Conservation (phyloP, 495 filamentous ascomycete species). For the Collariella sp. region DNA sequence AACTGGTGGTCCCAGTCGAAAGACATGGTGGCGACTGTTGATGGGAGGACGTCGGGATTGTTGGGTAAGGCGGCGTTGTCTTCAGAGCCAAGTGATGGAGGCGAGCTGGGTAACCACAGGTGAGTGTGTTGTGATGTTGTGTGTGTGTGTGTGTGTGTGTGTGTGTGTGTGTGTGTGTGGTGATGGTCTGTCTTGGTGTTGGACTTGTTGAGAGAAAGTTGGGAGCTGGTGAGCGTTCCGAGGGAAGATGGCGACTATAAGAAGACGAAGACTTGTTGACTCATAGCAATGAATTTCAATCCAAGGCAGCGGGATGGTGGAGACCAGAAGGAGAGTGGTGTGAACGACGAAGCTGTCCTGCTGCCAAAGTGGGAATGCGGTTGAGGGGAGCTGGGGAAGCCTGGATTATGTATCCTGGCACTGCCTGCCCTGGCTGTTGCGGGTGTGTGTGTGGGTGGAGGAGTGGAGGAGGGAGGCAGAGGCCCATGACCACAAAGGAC, state of each 20-base stretch:
- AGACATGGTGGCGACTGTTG: slow-evolving; percentile 35
- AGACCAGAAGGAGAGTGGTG: slow-evolving; percentile 20
- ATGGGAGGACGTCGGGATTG: not conserved
- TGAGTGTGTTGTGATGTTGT: not conserved
- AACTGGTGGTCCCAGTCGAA: slow-evolving; percentile 86
- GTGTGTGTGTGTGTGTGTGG: not conserved
- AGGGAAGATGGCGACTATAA: slow-evolving; percentile 20
- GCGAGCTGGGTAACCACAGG: not conserved
- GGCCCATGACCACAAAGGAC: slow-evolving; percentile 33
- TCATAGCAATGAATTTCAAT: slow-evolving; percentile 15
- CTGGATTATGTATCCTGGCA: slow-evolving; percentile 26
- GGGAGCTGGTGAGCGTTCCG: slow-evolving; percentile 5
- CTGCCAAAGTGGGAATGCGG: slow-evolving; percentile 18
- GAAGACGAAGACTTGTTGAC: slow-evolving; percentile 18
- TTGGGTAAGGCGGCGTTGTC: not conserved
- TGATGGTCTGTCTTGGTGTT: not conserved
- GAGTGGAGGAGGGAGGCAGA: slow-evolving; percentile 18
- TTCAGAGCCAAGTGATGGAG: not conserved
- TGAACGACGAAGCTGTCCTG: slow-evolving; percentile 20
- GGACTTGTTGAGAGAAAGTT: slow-evolving; percentile 9
- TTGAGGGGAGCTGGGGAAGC: slow-evolving; percentile 26
- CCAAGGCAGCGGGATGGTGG: slow-evolving; percentile 13
- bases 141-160: not conserved
- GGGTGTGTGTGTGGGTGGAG: slow-evolving; percentile 17
- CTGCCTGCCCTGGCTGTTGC: slow-evolving; percentile 20